These are phyloP conservation scores for Sequoiadendron giganteum DNA, from an alignment of 75 land plant genomes.

Conservation along the genomic window DNA sequence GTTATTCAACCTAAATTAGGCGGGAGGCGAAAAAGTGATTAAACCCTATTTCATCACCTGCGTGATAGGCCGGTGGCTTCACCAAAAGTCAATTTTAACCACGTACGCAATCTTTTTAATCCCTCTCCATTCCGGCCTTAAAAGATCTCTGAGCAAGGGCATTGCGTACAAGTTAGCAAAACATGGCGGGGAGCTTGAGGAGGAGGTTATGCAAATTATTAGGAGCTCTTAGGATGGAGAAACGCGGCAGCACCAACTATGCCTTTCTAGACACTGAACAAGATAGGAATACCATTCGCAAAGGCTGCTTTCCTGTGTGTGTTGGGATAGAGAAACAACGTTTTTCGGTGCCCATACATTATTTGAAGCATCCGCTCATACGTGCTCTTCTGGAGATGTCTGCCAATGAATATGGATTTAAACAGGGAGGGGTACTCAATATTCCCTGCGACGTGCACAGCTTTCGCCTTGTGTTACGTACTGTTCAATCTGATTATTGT, in stretches of 20 bases:
- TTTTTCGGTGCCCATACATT: neutral
- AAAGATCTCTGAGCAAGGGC: too few relatives aligned
- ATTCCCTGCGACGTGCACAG: neutral
- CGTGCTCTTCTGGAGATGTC: neutral
- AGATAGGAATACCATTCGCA: neutral
- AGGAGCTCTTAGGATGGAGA: neutral
- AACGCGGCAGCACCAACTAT: too few relatives aligned
- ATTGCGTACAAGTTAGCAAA: too few relatives aligned
- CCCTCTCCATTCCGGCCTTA: too few relatives aligned
- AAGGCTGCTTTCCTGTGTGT: neutral
- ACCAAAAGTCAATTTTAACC: too few relatives aligned
- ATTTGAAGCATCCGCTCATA: neutral
- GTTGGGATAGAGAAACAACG: neutral
- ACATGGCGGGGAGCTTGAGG: neutral
- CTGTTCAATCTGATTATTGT: neutral
- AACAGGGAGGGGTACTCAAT: neutral
- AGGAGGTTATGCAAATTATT: neutral
- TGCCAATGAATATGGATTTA: neutral
- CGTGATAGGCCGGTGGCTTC: too few relatives aligned
- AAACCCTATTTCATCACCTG: too few relatives aligned
- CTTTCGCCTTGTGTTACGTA: neutral
- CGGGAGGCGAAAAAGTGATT: too few relatives aligned
- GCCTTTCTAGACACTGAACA: neutral
- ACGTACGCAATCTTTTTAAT: too few relatives aligned
- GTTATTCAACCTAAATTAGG: too few relatives aligned